Conservation (phyloP, 2,329 filamentous ascomycete species). For the Ophiostoma piceae region DNA sequence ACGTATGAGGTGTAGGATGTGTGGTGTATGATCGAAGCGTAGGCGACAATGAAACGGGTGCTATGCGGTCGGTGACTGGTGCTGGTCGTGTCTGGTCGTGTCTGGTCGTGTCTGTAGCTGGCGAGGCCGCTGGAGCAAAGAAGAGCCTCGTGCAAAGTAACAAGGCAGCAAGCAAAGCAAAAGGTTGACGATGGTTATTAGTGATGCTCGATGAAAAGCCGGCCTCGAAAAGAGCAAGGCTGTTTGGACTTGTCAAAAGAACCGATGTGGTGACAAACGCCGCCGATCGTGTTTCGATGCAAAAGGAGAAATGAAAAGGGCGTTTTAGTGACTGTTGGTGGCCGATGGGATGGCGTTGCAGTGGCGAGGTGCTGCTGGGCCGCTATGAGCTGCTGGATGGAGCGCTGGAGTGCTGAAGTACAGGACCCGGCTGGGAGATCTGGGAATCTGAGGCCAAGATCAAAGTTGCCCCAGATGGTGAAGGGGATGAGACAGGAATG, state of each 20-base stretch:
- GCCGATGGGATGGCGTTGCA: not conserved
- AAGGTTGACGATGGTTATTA: not conserved
- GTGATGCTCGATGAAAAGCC: not conserved
- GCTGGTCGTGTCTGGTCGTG: not conserved
- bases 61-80: conserved; percentile 6
- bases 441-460: conserved; percentile 8
- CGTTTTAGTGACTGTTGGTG: not conserved
- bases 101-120: not conserved
- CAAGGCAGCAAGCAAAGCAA: not conserved
- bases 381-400: not conserved
- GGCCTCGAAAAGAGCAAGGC: not conserved
- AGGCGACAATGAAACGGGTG: conserved; percentile 11
- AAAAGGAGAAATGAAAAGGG: not conserved
- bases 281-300: conserved; percentile 12
- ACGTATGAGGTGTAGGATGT: not conserved
- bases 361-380: not conserved
- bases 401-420: not conserved
- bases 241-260: not conserved
- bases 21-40: not conserved
- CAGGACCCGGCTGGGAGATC: not conserved
- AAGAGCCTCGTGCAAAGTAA: not conserved
- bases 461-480: not conserved
- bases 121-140: not conserved
- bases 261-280: conserved; percentile 5
- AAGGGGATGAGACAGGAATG: conserved; percentile 12